These are phyloP conservation scores for Urochloa ruziziensis DNA, from an alignment of 176 grass and related monocot species.

Conservation along the genomic window DNA sequence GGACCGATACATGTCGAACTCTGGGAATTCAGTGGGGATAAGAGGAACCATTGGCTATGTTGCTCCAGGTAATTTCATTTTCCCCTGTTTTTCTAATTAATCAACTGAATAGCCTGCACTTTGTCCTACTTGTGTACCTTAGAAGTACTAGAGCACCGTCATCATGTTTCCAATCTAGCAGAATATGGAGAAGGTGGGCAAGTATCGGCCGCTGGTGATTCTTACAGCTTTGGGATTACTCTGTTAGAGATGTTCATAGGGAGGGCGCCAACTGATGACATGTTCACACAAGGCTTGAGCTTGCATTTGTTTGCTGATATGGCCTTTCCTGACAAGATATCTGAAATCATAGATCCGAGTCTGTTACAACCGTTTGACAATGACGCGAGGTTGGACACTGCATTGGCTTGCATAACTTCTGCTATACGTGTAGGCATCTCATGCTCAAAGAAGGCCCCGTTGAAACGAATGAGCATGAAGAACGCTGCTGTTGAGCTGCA, in stretches of 20 bases:
- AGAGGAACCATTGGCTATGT: conserved; percentile 33
- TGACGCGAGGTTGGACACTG: too few relatives aligned
- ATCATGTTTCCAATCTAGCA: neutral
- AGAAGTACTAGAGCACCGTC: too few relatives aligned
- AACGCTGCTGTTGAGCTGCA: conserved; percentile 1
- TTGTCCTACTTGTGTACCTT: too few relatives aligned
- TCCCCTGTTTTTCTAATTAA: neutral
- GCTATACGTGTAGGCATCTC: neutral
- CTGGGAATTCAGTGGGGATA: neutral
- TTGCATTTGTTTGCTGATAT: neutral
- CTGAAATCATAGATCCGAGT: conserved; percentile 21
- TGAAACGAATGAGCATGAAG: conserved; percentile 34
- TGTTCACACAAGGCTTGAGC: conserved; percentile 22
- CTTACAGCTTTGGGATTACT: conserved; percentile 50
- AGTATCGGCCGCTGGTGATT: conserved; percentile 25
- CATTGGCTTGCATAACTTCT: neutral
- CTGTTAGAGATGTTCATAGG: conserved; percentile 52
- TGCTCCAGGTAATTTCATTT: conserved; percentile 45
- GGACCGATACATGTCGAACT: neutral
- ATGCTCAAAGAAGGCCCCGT: conserved; percentile 23
- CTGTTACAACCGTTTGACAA: neutral
- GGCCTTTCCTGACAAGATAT: conserved; percentile 14
- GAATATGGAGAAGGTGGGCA: conserved; percentile 39
- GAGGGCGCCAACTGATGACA: conserved; percentile 33
- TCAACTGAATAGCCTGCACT: neutral